Evolutionary conservation across 495 filamentous ascomycete species (phyloP).

Genomic region (Astrothelium subdiscretum): DNA sequence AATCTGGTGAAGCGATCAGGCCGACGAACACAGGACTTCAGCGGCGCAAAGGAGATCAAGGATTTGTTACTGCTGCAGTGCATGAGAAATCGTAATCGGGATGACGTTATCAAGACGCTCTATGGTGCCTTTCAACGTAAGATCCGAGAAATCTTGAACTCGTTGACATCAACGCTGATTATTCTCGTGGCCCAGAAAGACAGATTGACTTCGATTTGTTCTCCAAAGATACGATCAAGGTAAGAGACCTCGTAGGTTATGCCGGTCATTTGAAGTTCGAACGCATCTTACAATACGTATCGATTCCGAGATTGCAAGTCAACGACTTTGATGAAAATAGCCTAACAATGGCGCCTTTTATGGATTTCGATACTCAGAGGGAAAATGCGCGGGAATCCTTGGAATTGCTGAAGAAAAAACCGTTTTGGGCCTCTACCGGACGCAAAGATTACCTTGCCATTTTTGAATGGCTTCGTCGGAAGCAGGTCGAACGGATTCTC

Average conservation of each 20-base stretch:
- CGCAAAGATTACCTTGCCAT: background rate
- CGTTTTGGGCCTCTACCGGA: background rate
- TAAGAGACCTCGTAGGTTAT: background rate
- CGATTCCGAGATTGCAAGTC: background rate
- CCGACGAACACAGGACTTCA: too few relatives aligned
- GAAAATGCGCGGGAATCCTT: too few relatives aligned
- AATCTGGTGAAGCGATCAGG: too few relatives aligned
- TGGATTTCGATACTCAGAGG: background rate
- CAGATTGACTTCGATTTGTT: background rate
- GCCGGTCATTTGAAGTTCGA: background rate
- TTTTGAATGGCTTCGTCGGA: background rate
- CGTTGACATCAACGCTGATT: too few relatives aligned
- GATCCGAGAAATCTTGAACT: too few relatives aligned
- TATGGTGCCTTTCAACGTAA: too few relatives aligned
- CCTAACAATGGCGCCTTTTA: background rate
- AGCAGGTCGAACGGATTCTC: background rate
- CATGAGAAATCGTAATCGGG: too few relatives aligned
- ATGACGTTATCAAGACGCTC: too few relatives aligned
- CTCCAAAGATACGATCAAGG: background rate
- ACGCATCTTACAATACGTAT: background rate
- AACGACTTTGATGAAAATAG: background rate
- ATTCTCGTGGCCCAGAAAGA: too few relatives aligned
- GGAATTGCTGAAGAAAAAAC: too few relatives aligned
- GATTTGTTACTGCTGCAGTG: too few relatives aligned
- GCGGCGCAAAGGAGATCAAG: too few relatives aligned